Conservation (phyloP, 495 filamentous ascomycete genomes). For the Trichoderma asperelloides region DNA sequence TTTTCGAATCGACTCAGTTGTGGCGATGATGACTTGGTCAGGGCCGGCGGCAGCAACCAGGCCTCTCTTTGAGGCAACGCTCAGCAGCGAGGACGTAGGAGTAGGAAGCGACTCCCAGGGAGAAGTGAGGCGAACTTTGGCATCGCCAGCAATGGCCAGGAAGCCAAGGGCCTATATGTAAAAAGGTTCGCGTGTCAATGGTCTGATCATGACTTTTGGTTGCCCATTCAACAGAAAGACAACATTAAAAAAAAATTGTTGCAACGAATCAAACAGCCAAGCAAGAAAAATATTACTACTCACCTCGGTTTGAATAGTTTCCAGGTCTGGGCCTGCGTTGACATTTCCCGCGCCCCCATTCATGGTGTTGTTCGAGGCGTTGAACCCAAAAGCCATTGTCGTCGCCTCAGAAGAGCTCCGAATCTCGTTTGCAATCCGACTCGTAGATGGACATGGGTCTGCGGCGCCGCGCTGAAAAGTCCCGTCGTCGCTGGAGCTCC, state of each 20-base stretch:
- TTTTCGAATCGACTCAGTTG: conserved; percentile 67
- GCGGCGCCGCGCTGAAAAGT: conserved; percentile 3
- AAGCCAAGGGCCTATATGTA: conserved; percentile 66
- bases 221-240: background rate
- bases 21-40: conserved; percentile 64
- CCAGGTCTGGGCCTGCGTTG: conserved; percentile 44
- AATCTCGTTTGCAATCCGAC: conserved; percentile 17
- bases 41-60: conserved; percentile 83
- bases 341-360: conserved; percentile 22
- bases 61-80: conserved; percentile 70
- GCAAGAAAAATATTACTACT: background rate
- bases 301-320: conserved; percentile 52
- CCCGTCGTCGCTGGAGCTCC: conserved; percentile 4
- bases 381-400: conserved; percentile 62
- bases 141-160: conserved; percentile 66
- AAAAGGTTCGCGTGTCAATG: background rate
- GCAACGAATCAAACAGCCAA: no score
- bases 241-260: background rate
- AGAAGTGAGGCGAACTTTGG: conserved; percentile 70
- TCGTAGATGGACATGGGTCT: conserved; percentile 10
- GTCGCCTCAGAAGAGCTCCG: conserved; percentile 11
- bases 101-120: conserved; percentile 75
- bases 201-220: background rate
- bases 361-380: conserved; percentile 22
- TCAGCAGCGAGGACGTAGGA: conserved; percentile 74